phyloP scores from a whole-genome alignment of 371 early-diverging fungal genomes.

The Circinella minor region DNA sequence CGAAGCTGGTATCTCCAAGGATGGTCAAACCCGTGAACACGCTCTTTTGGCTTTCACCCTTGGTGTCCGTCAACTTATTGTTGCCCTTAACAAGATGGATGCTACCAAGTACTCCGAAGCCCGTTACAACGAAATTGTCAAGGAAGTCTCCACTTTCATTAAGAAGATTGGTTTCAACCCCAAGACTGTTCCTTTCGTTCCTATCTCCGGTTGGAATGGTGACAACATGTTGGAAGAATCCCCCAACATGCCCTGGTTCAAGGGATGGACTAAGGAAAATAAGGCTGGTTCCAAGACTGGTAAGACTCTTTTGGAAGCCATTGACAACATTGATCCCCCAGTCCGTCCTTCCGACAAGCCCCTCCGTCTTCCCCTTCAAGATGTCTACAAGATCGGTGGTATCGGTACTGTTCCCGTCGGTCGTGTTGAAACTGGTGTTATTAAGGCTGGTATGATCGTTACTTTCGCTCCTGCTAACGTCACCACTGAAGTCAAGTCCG shows the following conservation, averaged over 20 bases:
- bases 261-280: conserved; percentile 94
- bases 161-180: conserved; percentile 95
- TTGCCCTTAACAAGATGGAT: conserved; percentile 98
- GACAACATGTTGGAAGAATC: conserved; percentile 97
- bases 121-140: conserved; percentile 86
- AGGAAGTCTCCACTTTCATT: conserved; percentile 92
- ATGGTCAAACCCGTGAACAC: conserved; percentile 98
- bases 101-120: conserved; percentile 37
- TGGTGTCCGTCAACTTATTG: conserved; percentile 95
- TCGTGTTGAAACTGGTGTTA: conserved; percentile 95
- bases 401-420: conserved; percentile 97
- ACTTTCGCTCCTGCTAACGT: conserved; percentile 88
- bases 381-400: conserved; percentile 98
- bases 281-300: conserved; percentile 78
- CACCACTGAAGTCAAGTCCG: conserved; percentile 97
- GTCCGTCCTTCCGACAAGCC: conserved; percentile 91
- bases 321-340: conserved; percentile 94
- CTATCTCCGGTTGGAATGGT: conserved; percentile 96
- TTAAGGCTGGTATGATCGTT: conserved; percentile 92
- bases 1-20: conserved; percentile 98
- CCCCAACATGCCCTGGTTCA: conserved; percentile 95
- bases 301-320: conserved; percentile 94
- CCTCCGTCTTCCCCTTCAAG: conserved; percentile 95
- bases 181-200: conserved; percentile 91
- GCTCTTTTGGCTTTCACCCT: conserved; percentile 95